A percentile compares a stretch with the other conserved stretches of the same genome.
Evolutionary conservation across 2,329 filamentous ascomycete genomes (phyloP).

Genomic region (Didymella arachidicola): DNA sequence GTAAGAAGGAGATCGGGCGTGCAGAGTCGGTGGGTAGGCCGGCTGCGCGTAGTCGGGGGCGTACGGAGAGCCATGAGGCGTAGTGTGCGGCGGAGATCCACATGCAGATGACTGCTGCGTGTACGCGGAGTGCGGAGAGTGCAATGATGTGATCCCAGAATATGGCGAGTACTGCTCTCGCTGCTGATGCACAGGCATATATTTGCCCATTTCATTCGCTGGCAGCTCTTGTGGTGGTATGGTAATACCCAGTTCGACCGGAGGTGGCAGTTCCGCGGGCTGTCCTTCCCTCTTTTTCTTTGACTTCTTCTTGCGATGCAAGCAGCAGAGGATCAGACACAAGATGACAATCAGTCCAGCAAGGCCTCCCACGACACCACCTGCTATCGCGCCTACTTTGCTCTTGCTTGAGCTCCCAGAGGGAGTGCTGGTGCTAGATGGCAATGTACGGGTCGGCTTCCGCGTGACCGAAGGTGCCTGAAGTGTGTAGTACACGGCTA

Average conservation of each 20-base stretch:
- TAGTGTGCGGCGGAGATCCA: constrained; percentile 24
- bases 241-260: constrained; percentile 44
- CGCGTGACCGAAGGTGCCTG: constrained; percentile 57
- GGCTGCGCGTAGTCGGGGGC: constrained; percentile 8
- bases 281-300: constrained; percentile 27
- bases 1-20: constrained; percentile 29
- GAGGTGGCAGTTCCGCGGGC: constrained; percentile 30
- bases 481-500: constrained; percentile 63
- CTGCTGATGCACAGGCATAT: constrained; percentile 39
- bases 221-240: constrained; percentile 42
- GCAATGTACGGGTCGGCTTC: constrained; percentile 59
- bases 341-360: constrained; percentile 44
- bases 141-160: constrained; percentile 17
- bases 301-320: constrained; percentile 48
- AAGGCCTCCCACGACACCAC: constrained; percentile 52
- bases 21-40: constrained; percentile 25
- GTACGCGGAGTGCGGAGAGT: constrained; percentile 28
- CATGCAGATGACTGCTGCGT: constrained; percentile 30
- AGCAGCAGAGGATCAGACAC: constrained; percentile 46
- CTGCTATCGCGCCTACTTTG: constrained; percentile 51
- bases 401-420: constrained; percentile 27
- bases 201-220: constrained; percentile 35
- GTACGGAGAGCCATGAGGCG: constrained; percentile 15
- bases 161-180: constrained; percentile 22
- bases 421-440: constrained; percentile 32